Evolutionary conservation across 225 moss, liverwort and hornwort species (phyloP), one percentile per base, ranked within the genome.

Genomic region (Marchantia paleacea): DNA sequence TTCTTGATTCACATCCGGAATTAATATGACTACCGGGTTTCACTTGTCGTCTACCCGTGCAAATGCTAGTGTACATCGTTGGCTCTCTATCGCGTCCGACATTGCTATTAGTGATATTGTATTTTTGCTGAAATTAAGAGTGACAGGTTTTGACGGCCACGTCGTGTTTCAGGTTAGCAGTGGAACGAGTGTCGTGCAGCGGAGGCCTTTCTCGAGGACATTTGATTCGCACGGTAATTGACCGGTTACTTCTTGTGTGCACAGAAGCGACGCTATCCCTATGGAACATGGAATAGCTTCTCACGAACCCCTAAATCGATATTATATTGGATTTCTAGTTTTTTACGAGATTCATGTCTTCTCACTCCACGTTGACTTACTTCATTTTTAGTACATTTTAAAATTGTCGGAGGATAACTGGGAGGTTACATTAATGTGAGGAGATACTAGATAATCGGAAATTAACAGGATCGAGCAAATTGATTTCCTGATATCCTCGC

Each of bases 121-220:
- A 9, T 58, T 58, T 16, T 58, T 58, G 3, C 4, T 58, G 55
- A 16, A 15, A 0, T 58, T 19, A 15, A 58, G 6, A 65, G n/a
- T 25, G 10, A n/a, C n/a, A n/a, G n/a, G n/a, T n/a, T n/a, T n/a
- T n/a, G n/a, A 10, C 1, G 7, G 25, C 52, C 52, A 73, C 31
- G 10, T 51, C 49, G 26, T 30, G 26, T 54, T 14, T 11, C 74
- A 81, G 81, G 18, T 75, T 8, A 64, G 52, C 0, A 30, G 53
- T 12, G 29, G 65, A 28, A 63, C 11, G n/a, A 53, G 52, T 13
- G 54, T 26, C 3, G 52, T 16, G 26, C 81, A 65, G 51, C 25
- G 25, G 48, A 62, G 74, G 30, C 26, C 74, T 16, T 75, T 75
- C 39, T 81, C 81, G 29, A 81, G 24, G 72, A 48, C 72, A 61